These are phyloP conservation scores for Aspergillus persii DNA, from an alignment of 2,329 filamentous ascomycete genomes.

Conservation along the genomic window DNA sequence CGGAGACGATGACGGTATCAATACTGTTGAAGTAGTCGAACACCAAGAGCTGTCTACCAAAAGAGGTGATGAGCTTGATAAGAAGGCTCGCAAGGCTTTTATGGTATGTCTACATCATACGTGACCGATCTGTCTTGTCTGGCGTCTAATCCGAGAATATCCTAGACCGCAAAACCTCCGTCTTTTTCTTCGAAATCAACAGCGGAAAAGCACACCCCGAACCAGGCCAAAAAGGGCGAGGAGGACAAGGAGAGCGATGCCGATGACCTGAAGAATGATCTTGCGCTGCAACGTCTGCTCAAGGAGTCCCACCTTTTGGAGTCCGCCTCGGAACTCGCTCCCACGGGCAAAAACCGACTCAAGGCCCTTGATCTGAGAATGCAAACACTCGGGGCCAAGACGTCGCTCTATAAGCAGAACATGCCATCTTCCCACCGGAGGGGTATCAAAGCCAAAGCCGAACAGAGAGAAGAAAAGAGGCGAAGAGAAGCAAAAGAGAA, in stretches of 20 bases:
- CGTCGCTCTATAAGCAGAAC: slow-evolving; percentile 70
- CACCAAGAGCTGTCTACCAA: slow-evolving; percentile 50
- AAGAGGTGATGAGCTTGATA: slow-evolving; percentile 53
- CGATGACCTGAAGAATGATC: slow-evolving; percentile 80
- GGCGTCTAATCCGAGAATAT: slow-evolving; percentile 10
- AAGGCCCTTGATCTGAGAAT: slow-evolving; percentile 82
- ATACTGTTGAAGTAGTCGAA: slow-evolving; percentile 61
- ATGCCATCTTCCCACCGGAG: slow-evolving; percentile 88
- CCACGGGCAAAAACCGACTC: slow-evolving; percentile 70
- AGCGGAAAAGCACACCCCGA: slow-evolving; percentile 17
- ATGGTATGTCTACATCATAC: slow-evolving; percentile 55
- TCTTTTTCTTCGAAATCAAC: slow-evolving; percentile 28
- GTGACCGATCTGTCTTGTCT: not conserved
- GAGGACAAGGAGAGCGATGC: slow-evolving; percentile 61
- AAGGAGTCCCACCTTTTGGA: slow-evolving; percentile 87
- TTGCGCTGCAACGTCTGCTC: slow-evolving; percentile 85
- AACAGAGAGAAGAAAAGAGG: slow-evolving; percentile 65
- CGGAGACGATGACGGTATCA: slow-evolving; percentile 44
- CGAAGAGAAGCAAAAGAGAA: slow-evolving; percentile 82
- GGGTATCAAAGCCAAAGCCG: slow-evolving; percentile 72
- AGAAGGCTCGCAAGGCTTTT: slow-evolving; percentile 73
- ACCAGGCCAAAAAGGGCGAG: slow-evolving; percentile 38
- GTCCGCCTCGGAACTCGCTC: slow-evolving; percentile 53
- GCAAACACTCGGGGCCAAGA: slow-evolving; percentile 74
- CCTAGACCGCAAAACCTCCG: slow-evolving; percentile 49